Conservation (phyloP, 345 rosid species). For the Eucalyptus globulus region DNA sequence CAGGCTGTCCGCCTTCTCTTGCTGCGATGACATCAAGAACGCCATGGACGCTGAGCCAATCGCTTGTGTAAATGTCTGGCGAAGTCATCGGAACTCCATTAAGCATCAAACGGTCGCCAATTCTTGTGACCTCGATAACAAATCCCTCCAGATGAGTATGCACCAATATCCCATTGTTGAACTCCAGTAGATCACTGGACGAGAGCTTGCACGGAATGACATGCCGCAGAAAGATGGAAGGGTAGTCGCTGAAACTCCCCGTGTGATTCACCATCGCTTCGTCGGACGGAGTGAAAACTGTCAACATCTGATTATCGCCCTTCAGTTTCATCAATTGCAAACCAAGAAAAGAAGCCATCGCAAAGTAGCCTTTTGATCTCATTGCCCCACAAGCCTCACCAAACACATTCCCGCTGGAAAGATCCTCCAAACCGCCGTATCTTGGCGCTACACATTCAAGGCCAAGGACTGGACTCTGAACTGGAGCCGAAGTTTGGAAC, state of each 20-base stretch:
- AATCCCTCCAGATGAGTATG: slow-evolving; percentile 14
- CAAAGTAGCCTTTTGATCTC: slow-evolving; percentile 16
- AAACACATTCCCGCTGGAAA: background rate
- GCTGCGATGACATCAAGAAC: background rate
- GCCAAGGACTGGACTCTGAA: background rate
- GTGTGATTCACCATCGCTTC: background rate
- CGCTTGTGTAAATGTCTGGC: slow-evolving; percentile 16
- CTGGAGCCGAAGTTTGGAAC: background rate
- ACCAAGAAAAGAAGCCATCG: slow-evolving; percentile 33
- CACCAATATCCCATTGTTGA: background rate
- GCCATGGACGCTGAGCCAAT: slow-evolving; percentile 30
- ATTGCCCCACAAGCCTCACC: background rate
- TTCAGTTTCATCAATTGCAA: slow-evolving; percentile 11
- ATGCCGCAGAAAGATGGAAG: slow-evolving; percentile 19
- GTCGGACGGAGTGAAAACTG: slow-evolving; percentile 24
- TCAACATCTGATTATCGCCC: background rate
- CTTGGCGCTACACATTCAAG: background rate
- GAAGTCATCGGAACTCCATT: slow-evolving; percentile 7
- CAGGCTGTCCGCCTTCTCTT: background rate
- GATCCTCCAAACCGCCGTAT: background rate
- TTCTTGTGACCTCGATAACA: slow-evolving; percentile 3
- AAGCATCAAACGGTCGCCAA: slow-evolving; percentile 5
- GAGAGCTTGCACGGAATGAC: slow-evolving; percentile 14
- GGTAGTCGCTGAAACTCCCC: slow-evolving; percentile 1
- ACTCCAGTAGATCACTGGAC: slow-evolving; percentile 14